Conservation (phyloP, 306 rosid species). For the Sindora glabra region DNA sequence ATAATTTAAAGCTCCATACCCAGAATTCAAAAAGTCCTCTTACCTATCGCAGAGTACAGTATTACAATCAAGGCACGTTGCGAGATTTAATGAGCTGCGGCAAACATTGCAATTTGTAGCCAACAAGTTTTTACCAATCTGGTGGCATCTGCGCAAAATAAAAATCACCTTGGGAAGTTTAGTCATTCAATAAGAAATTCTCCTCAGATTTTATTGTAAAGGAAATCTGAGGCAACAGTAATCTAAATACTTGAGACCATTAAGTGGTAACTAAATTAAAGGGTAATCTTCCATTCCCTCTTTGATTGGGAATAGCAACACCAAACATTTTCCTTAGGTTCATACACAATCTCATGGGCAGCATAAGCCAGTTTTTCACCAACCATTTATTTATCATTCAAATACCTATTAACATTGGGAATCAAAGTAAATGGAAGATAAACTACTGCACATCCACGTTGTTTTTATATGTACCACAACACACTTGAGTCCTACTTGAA, state of each 20-base stretch:
- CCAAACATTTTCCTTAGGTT: neutral
- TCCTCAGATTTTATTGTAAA: neutral
- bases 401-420: slow-evolving; percentile 1
- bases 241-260: neutral
- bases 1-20: neutral
- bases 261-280: too few relatives aligned
- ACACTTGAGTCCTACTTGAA: neutral
- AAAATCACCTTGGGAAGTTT: neutral
- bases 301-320: neutral
- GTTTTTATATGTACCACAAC: too few relatives aligned
- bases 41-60: slow-evolving; percentile 69
- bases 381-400: neutral
- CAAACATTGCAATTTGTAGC: slow-evolving; percentile 58
- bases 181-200: neutral
- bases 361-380: neutral
- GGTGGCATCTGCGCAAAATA: slow-evolving; percentile 60
- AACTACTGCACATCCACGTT: too few relatives aligned
- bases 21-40: slow-evolving; percentile 24
- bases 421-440: too few relatives aligned
- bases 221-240: neutral
- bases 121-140: slow-evolving; percentile 46
- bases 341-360: neutral
- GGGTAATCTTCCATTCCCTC: too few relatives aligned
- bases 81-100: slow-evolving; percentile 50
- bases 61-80: slow-evolving; percentile 74